Evolutionary conservation across 208 protist species (phyloP), one percentile per base, ranked within the genome.

Genomic region (Wallacemonas collosoma): DNA sequence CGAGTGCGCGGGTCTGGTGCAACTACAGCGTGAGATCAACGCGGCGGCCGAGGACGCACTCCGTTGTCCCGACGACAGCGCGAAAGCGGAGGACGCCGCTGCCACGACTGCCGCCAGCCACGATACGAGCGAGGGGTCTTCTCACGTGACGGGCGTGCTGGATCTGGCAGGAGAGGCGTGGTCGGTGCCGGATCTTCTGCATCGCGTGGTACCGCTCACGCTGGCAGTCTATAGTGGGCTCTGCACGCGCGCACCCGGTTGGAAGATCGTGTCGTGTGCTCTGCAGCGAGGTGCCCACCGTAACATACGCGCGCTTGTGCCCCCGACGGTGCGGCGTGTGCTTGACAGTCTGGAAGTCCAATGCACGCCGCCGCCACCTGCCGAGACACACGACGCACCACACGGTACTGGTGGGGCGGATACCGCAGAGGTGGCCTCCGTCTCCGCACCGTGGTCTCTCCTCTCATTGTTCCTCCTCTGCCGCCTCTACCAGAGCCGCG

Each of bases 151-250:
- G 2, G 71, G 51, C 7, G 70, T 69, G 14, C 73, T 79, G 2
- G 80, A 81, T 8, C 47, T 81, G 1, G 66, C 75, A 1, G 81
- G 77, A 3, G 72, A 70, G 3, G 81, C 73, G 4, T 85, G 80
- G 80, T 44, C 64, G 36, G 47, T 60, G 40, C 48, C 71, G 1
- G 69, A 79, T 12, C 12, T 85, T 51, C 73, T 77, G 36, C 71
- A 67, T 36, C 58, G 55, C 17, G 61, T 74, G 8, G 47, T 86
- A 53, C 77, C 81, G 38, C 81, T 86, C 36, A 75, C 69, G 41
- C 61, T 86, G 35, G 43, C 74, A 0, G 73, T 77, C 11, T 86
- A 77, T 62, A 80, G 81, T 53, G 81, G 81, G 0, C 50, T 86
- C 17, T 65, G 62, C 51, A 58, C 51, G 47, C 36, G 56, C n/a